These are phyloP conservation scores for Vitis hybrid DNA, from an alignment of 177 flowering plant genomes.

Conservation along the genomic window DNA sequence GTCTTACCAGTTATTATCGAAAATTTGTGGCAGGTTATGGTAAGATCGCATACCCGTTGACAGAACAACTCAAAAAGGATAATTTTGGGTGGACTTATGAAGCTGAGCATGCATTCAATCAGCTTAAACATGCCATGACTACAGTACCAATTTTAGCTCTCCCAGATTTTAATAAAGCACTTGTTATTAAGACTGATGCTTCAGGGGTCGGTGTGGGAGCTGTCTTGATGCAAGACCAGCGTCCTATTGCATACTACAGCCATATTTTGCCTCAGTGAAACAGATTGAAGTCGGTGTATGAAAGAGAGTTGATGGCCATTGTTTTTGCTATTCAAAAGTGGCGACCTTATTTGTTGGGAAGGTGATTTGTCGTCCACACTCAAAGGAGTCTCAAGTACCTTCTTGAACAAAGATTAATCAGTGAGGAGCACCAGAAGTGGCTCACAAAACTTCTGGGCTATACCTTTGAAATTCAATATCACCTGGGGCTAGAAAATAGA, in stretches of 20 bases:
- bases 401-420: no score
- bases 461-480: no score
- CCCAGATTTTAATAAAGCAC: neutral
- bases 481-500: no score
- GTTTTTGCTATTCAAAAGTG: no score
- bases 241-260: neutral
- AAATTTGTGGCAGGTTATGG: neutral
- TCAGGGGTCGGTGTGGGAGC: slow-evolving; percentile 2
- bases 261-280: no score
- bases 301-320: no score
- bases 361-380: no score
- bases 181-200: neutral
- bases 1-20: neutral
- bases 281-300: no score
- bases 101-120: neutral
- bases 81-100: neutral
- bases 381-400: no score
- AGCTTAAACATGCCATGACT: neutral
- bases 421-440: no score
- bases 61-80: neutral
- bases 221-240: slow-evolving; percentile 1
- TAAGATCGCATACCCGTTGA: neutral
- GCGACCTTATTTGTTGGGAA: no score
- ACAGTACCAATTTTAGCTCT: neutral
- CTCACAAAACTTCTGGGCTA: no score